Evolutionary conservation across 176 grass and related monocot genomes (phyloP).

Genomic region (Calamus simplicifolius): DNA sequence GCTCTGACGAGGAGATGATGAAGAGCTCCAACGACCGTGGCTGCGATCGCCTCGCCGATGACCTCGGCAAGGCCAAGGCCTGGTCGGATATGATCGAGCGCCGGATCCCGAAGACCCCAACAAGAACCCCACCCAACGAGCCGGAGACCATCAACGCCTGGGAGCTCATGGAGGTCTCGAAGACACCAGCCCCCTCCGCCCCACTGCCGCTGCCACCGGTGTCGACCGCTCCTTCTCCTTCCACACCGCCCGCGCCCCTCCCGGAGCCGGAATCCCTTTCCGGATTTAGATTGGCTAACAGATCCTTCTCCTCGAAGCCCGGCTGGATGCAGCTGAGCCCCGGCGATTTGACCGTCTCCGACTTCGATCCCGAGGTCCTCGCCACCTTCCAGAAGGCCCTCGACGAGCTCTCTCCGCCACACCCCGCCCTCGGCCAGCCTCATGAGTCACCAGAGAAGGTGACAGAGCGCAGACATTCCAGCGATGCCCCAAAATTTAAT

Average conservation of each 20-base stretch:
- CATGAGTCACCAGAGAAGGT: background rate
- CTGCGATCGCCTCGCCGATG: background rate
- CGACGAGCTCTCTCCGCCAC: conserved; percentile 19
- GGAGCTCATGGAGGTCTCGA: conserved; percentile 55
- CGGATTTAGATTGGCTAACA: no score
- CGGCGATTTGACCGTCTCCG: conserved; percentile 22
- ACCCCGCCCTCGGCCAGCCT: background rate
- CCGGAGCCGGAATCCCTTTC: background rate
- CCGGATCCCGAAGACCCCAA: conserved; percentile 33
- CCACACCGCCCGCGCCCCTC: background rate
- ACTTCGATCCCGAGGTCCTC: conserved; percentile 43
- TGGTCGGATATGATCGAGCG: conserved; percentile 15
- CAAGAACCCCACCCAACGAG: conserved; percentile 55
- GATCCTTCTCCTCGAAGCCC: background rate
- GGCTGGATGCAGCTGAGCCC: conserved; percentile 38
- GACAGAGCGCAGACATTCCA: no score
- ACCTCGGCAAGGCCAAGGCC: conserved; percentile 3
- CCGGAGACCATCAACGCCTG: conserved; percentile 55
- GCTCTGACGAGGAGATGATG: conserved; percentile 47
- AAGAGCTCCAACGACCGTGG: conserved; percentile 37
- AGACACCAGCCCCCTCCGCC: conserved; percentile 21
- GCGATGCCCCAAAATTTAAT: background rate
- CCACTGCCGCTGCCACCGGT: background rate
- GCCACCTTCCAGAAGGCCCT: conserved; percentile 52
- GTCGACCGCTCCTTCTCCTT: conserved; percentile 29